phyloP scores from a whole-genome alignment of 2,329 filamentous ascomycete species.

The Cordyceps cicadae region DNA sequence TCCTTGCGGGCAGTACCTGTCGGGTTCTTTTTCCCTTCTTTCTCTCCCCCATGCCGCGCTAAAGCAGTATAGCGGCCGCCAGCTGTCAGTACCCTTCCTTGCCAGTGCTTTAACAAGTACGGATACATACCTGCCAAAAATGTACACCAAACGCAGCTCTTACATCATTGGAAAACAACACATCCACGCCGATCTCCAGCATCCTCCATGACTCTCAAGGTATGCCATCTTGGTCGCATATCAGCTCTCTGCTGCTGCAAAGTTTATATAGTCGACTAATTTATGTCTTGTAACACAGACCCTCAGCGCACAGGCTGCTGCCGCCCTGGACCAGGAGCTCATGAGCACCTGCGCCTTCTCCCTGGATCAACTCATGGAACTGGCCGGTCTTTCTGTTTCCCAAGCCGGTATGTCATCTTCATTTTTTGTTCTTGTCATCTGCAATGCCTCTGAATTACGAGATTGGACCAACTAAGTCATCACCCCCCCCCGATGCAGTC shows the following conservation, averaged over 20 bases:
- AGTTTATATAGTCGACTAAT: background rate
- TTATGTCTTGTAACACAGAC: constrained; percentile 49
- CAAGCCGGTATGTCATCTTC: constrained; percentile 60
- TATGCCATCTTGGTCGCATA: constrained; percentile 3
- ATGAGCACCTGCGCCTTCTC: constrained; percentile 87
- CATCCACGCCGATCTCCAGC: background rate
- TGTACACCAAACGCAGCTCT: constrained; percentile 3
- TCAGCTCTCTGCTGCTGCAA: background rate
- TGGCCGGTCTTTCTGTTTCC: constrained; percentile 86
- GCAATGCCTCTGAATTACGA: background rate
- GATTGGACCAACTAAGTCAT: background rate
- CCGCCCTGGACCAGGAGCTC: constrained; percentile 83
- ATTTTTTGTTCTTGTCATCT: background rate
- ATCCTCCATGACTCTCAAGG: constrained; percentile 27
- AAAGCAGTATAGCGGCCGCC: background rate
- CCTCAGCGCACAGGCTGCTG: constrained; percentile 77
- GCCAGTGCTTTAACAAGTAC: too few species aligned
- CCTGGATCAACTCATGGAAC: constrained; percentile 93
- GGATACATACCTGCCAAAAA: too few species aligned
- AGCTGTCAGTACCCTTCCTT: too few species aligned
- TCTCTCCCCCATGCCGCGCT: background rate
- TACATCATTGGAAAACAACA: constrained; percentile 7
- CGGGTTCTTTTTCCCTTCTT: background rate
- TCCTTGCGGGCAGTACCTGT: background rate
- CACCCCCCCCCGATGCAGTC: constrained; percentile 43